These are phyloP conservation scores for Coprinopsis sp. DNA, from an alignment of 768 basidiomycete genomes.

Conservation along the genomic window DNA sequence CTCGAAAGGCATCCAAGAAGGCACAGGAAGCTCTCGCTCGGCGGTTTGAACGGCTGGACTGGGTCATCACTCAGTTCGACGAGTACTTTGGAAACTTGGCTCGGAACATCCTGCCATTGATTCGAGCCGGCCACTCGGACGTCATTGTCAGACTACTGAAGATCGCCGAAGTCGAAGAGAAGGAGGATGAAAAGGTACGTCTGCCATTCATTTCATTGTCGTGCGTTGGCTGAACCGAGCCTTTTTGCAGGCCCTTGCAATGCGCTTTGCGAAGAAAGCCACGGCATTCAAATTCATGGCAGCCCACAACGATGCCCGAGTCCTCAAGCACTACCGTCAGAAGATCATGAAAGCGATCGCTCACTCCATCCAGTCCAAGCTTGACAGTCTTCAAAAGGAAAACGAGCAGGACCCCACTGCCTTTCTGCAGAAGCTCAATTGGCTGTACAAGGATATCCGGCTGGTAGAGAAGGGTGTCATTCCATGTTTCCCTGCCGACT, in stretches of 20 bases:
- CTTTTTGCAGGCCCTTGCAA: slow-evolving; percentile 92
- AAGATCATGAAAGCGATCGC: slow-evolving; percentile 80
- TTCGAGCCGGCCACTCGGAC: slow-evolving; percentile 70
- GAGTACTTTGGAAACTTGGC: slow-evolving; percentile 77
- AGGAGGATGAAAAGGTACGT: slow-evolving; percentile 87
- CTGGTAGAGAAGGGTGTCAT: slow-evolving; percentile 88
- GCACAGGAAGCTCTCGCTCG: slow-evolving; percentile 65
- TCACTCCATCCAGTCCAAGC: slow-evolving; percentile 67
- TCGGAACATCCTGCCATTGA: slow-evolving; percentile 68
- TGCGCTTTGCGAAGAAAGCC: slow-evolving; percentile 90
- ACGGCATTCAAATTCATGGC: slow-evolving; percentile 92
- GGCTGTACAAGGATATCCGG: slow-evolving; percentile 94
- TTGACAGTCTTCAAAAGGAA: slow-evolving; percentile 61
- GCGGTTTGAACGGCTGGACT: slow-evolving; percentile 84
- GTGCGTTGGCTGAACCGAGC: slow-evolving; percentile 1
- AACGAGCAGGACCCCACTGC: slow-evolving; percentile 59
- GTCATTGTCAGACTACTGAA: slow-evolving; percentile 90
- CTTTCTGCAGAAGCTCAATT: slow-evolving; percentile 76
- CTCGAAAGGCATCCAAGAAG: slow-evolving; percentile 71
- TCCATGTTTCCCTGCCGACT: slow-evolving; percentile 87
- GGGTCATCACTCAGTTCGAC: slow-evolving; percentile 79
- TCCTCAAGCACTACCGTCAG: slow-evolving; percentile 92
- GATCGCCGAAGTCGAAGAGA: slow-evolving; percentile 89
- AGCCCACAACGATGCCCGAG: slow-evolving; percentile 86
- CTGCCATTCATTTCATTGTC: not conserved